Evolutionary conservation across 1,139 yeast genomes (phyloP), one percentile per base, ranked within the genome.

Genomic region (Kurtzmaniella quercitrusa): DNA sequence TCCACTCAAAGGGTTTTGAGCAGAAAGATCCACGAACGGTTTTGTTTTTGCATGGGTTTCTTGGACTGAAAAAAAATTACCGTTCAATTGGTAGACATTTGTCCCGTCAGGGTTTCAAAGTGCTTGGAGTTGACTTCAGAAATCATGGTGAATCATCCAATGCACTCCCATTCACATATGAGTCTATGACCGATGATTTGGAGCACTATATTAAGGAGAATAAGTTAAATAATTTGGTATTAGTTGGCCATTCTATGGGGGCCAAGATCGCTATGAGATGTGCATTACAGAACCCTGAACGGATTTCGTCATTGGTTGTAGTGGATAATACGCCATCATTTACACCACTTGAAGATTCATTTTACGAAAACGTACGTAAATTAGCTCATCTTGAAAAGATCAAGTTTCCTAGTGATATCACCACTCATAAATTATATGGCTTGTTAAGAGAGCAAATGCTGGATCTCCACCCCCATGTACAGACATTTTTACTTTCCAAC

Each of bases 221-320:
- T 14, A 44, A 53, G 1, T 57, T 64, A 52, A 42, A 48, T 4
- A 51, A 57, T 26, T 65, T 63, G 12, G 60, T 68, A 11, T 47
- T 76, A 20, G 66, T 71, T 8, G 82, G 82, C 0, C 80, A 76
- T 50, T 74, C 78, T 20, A 66, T 77, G 69, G 82, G 82, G 0
- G 81, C 80, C 6, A 76, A 76, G 46, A 70, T 71, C 5, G 70
- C 78, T 5, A 75, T 76, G 80, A 45, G 72, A 42, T 65, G 70
- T 3, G 63, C 71, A 3, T 56, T 76, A 36, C 50, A 57, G 38
- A 51, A 57, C 38, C 79, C 80, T 1, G 65, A 65, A 4, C 45
- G 65, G 39, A 60, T 75, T 6, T 52, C 59, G 17, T 60, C 67
- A 37, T 59, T 76, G 32, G 68, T 75, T 15, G 67, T 74, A 14